Evolutionary conservation across 352 stramenopile genomes (phyloP).

Genomic region (Globisporangium takayamanum): DNA sequence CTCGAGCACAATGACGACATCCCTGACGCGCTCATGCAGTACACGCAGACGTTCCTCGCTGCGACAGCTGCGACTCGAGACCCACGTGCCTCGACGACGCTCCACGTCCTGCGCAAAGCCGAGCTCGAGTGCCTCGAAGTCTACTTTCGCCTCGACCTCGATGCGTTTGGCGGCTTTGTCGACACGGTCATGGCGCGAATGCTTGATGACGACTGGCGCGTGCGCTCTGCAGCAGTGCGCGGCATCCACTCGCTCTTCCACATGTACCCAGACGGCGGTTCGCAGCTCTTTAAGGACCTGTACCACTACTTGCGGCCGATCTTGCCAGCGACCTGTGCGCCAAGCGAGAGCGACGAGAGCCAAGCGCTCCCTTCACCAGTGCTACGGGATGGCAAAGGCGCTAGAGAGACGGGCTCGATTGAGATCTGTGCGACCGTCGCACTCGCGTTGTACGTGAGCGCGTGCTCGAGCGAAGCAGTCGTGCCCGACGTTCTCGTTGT

Average conservation of each 20-base stretch:
- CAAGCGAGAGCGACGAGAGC: neutral
- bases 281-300: constrained; percentile 51
- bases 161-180: constrained; percentile 47
- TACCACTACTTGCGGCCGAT: constrained; percentile 30
- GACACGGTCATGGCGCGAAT: constrained; percentile 38
- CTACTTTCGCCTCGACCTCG: constrained; percentile 56
- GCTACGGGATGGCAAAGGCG: neutral
- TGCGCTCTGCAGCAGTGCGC: constrained; percentile 41
- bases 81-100: neutral
- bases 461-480: constrained; percentile 49
- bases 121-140: constrained; percentile 55
- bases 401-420: constrained; percentile 13
- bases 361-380: neutral
- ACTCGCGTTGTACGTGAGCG: constrained; percentile 56
- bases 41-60: constrained; percentile 30
- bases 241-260: constrained; percentile 65
- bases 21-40: constrained; percentile 36
- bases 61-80: constrained; percentile 1
- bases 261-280: constrained; percentile 73
- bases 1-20: constrained; percentile 44
- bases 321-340: constrained; percentile 6
- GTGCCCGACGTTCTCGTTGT: constrained; percentile 46
- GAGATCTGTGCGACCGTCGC: constrained; percentile 42
- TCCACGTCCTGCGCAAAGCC: constrained; percentile 24
- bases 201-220: constrained; percentile 43